phyloP scores from a whole-genome alignment of 495 filamentous ascomycete species.

The Mytilinidion resinicola region DNA sequence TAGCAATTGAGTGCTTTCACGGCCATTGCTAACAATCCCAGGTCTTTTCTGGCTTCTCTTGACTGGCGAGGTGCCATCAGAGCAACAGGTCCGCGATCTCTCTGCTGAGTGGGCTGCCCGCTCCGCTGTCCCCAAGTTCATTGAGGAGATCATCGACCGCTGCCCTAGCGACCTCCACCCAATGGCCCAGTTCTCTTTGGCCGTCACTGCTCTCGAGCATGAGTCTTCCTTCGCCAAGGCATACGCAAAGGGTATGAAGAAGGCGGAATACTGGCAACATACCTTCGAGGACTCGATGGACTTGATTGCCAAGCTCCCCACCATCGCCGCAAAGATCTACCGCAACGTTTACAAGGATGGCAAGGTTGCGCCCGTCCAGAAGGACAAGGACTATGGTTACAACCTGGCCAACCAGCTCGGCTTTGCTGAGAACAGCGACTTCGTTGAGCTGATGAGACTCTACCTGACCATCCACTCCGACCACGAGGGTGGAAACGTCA shows the following conservation, averaged over 20 bases:
- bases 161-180: slow-evolving; percentile 97
- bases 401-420: slow-evolving; percentile 99
- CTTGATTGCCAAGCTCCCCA: slow-evolving; percentile 98
- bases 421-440: slow-evolving; percentile 90
- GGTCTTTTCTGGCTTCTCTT: slow-evolving; percentile 99
- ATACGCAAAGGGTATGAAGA: slow-evolving; percentile 96
- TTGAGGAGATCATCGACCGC: slow-evolving; percentile 98
- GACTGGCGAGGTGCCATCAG: slow-evolving; percentile 91
- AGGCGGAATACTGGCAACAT: slow-evolving; percentile 98
- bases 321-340: slow-evolving; percentile 96
- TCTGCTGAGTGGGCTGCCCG: slow-evolving; percentile 98
- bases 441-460: slow-evolving; percentile 93
- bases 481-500: slow-evolving; percentile 95
- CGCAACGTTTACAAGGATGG: slow-evolving; percentile 99
- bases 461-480: slow-evolving; percentile 99
- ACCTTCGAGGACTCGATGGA: slow-evolving; percentile 99
- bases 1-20: background rate
- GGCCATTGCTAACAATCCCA: slow-evolving; percentile 33
- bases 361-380: slow-evolving; percentile 90
- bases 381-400: slow-evolving; percentile 97
- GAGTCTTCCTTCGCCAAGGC: slow-evolving; percentile 96
- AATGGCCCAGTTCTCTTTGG: slow-evolving; percentile 98
- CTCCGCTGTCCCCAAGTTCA: slow-evolving; percentile 89
- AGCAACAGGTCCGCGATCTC: slow-evolving; percentile 95
- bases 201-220: slow-evolving; percentile 95